Evolutionary conservation across 2,329 filamentous ascomycete species (phyloP).

Genomic region (Lachnellula occidentalis): DNA sequence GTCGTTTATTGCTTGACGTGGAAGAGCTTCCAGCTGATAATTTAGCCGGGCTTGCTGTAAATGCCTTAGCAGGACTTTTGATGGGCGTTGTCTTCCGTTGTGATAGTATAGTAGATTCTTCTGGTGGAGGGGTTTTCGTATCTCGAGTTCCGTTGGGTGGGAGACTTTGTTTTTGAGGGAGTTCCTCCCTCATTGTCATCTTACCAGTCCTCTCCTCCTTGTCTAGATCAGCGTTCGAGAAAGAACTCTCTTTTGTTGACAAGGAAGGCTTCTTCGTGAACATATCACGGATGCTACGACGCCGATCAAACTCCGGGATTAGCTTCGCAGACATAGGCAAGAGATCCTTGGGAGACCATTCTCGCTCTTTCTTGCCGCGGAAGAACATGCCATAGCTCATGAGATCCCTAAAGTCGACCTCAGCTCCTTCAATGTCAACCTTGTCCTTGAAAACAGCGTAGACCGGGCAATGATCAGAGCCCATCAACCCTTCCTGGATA

Average conservation of each 20-base stretch:
- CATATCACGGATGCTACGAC: conserved; percentile 89
- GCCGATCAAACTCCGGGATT: conserved; percentile 80
- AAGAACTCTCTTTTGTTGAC: conserved; percentile 13
- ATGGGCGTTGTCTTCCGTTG: conserved; percentile 7
- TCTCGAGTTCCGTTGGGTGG: neutral
- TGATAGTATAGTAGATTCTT: neutral
- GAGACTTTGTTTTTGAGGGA: neutral
- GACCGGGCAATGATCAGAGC: conserved; percentile 94
- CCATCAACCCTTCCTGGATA: conserved; percentile 90
- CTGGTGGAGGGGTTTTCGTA: neutral
- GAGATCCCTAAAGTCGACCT: conserved; percentile 59
- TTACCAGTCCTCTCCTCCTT: neutral
- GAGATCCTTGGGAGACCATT: conserved; percentile 62
- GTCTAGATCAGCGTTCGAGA: neutral
- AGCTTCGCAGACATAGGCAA: conserved; percentile 74
- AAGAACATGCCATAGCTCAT: conserved; percentile 77
- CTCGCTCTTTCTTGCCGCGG: conserved; percentile 56
- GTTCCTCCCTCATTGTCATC: neutral
- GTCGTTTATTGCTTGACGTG: conserved; percentile 17
- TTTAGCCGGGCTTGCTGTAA: conserved; percentile 1
- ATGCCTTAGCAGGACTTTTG: conserved; percentile 3
- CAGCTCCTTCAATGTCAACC: conserved; percentile 45
- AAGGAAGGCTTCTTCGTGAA: conserved; percentile 54
- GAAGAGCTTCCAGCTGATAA: neutral
- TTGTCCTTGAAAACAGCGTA: conserved; percentile 67